These are phyloP conservation scores for Alectoria sarmentosa DNA, from an alignment of 495 filamentous ascomycete genomes.

Conservation along the genomic window DNA sequence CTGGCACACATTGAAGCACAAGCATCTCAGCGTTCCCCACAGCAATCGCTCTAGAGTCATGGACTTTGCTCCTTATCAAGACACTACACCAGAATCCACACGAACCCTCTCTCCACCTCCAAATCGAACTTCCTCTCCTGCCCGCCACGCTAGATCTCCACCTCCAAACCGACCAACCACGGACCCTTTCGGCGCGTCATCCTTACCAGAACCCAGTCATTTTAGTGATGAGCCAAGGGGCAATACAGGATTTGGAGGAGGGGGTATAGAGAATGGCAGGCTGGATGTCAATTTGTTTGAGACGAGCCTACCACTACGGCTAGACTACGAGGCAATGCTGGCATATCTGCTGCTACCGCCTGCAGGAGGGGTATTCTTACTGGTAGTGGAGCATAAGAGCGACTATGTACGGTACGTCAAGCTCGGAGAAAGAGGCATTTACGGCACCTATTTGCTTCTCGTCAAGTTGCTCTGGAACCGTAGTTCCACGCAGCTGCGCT, in stretches of 20 bases:
- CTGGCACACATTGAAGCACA: not conserved
- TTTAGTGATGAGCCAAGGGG: slow-evolving; percentile 28
- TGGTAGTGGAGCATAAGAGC: slow-evolving; percentile 86
- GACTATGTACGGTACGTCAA: slow-evolving; percentile 83
- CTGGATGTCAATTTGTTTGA: slow-evolving; percentile 77
- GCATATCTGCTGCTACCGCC: slow-evolving; percentile 86
- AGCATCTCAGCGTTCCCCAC: not conserved
- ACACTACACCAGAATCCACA: slow-evolving; percentile 70
- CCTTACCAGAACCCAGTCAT: slow-evolving; percentile 39
- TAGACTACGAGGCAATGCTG: slow-evolving; percentile 84
- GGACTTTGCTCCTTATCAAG: slow-evolving; percentile 97
- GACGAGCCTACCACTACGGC: slow-evolving; percentile 71
- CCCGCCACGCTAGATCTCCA: slow-evolving; percentile 34
- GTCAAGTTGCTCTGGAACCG: not conserved
- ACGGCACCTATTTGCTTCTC: not conserved
- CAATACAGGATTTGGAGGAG: slow-evolving; percentile 12
- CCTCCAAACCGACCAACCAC: slow-evolving; percentile 25
- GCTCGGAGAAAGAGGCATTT: not conserved
- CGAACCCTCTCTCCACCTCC: slow-evolving; percentile 63
- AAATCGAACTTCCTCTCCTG: slow-evolving; percentile 46
- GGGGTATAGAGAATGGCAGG: slow-evolving; percentile 43
- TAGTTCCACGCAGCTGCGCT: not conserved
- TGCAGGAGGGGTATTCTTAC: slow-evolving; percentile 72
- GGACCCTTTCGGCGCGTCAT: slow-evolving; percentile 32
- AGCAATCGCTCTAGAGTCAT: slow-evolving; percentile 37